These are phyloP conservation scores for Phytophthora sojae DNA, from an alignment of 352 stramenopile species.

Conservation along the genomic window DNA sequence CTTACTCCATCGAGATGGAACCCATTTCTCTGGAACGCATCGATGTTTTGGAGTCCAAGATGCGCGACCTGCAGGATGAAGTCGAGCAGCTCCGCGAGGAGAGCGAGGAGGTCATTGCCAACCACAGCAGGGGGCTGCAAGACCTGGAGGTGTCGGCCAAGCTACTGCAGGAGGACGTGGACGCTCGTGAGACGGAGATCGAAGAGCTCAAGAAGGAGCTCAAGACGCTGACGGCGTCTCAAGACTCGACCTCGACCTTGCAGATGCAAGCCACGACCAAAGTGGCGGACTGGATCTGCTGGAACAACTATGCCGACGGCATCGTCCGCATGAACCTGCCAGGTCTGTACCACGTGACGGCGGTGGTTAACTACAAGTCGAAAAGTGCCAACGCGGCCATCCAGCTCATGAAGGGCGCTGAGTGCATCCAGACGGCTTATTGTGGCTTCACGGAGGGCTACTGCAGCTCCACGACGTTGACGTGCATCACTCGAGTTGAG, in stretches of 20 bases:
- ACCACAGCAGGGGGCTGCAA: conserved; percentile 1
- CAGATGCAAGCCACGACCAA: background rate
- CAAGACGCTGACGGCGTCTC: background rate
- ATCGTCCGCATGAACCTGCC: background rate
- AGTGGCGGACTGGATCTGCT: conserved; percentile 8
- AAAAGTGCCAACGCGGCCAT: background rate
- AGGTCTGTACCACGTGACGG: conserved; percentile 13
- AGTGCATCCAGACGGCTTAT: conserved; percentile 13
- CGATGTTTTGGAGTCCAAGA: background rate
- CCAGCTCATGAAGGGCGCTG: conserved; percentile 15
- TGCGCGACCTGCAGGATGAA: background rate
- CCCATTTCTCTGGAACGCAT: background rate
- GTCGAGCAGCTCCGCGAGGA: conserved; percentile 9
- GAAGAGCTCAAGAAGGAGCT: background rate
- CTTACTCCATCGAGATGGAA: background rate
- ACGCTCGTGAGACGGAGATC: background rate
- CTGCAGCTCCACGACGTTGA: background rate
- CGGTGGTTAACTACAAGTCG: conserved; percentile 16
- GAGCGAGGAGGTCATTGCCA: background rate
- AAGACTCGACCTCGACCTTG: background rate
- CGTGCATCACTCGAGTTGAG: background rate
- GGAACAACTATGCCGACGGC: conserved; percentile 1
- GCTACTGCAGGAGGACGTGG: background rate
- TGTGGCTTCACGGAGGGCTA: background rate
- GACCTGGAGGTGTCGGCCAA: background rate